Base-by-base conservation (phyloP, 208 protist species). In the Wallacemonas sp. region DNA sequence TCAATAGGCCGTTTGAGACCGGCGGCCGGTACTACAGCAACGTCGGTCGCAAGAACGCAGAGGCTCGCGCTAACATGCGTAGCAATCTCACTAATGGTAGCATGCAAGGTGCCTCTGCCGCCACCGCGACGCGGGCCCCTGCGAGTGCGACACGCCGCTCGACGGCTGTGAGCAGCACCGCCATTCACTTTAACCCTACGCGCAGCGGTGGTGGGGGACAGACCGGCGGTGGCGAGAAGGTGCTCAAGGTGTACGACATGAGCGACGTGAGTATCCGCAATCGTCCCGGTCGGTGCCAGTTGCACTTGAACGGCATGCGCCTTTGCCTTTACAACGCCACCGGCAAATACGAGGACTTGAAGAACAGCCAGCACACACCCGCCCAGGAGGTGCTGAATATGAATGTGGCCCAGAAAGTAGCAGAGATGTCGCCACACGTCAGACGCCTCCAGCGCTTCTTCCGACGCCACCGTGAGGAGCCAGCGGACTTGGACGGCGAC, bases 281-380 rank as follows among this genome's bases (percentile, higher is more conserved):
- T 30, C 63, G 66, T n/a, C 71, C 77, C 1, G 87, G 90, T 3
- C 73, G 79, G 22, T 63, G 83, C 37, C 82, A 83, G 52, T 48
- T 96, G 13, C 91, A 96, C 73, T 62, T 96, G 1, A 96, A 96
- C 62, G 91, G 91, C 27, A 73, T 93, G 73, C 73, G 80, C 0
- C 27, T 92, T 3, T 87, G 78, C 44, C 41, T 96, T 1, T 96
- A 85, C 70, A 95, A 95, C 67, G 85, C 90, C 10, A 93, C 90
- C 0, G 77, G 81, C 24, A 93, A 89, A 63, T 95, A 95, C 54
- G 39, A 66, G 13, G 85, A 91, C 38, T 41, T 89, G 10, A 69
- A 66, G 6, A 61, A 55, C 27, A 41, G 48, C 29, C 52, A 46
- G 9, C 26, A 32, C 24, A 19, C n/a, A 37, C 45, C 22, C 33